Percentiles rank a stretch among this genome's conserved stretches.
These are phyloP conservation scores for Kazachstania psychrophila DNA, from an alignment of 805 yeast species.

Conservation along the genomic window DNA sequence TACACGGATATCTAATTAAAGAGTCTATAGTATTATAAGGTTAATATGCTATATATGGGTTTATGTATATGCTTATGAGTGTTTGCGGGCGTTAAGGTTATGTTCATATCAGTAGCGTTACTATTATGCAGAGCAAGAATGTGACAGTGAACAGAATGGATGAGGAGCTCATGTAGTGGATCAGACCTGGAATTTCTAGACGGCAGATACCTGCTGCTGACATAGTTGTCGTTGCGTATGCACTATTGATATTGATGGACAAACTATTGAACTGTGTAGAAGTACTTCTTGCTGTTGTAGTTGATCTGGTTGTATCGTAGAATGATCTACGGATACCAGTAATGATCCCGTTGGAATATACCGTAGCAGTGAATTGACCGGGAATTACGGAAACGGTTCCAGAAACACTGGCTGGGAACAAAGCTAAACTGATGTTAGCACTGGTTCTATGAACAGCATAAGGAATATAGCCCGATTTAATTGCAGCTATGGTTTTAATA, in stretches of 20 bases:
- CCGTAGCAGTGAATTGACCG: constrained; percentile 23
- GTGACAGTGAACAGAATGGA: too few species aligned
- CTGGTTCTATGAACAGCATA: constrained; percentile 35
- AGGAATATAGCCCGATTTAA: constrained; percentile 41
- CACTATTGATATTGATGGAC: constrained; percentile 3
- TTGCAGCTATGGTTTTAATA: constrained; percentile 11
- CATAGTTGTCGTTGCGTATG: neutral
- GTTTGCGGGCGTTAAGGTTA: too few species aligned
- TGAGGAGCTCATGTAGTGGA: too few species aligned
- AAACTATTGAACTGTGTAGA: constrained; percentile 10
- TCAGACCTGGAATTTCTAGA: too few species aligned
- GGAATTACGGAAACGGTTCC: constrained; percentile 16
- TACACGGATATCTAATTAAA: too few species aligned
- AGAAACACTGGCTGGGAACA: constrained; percentile 5
- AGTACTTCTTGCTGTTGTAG: constrained; percentile 7
- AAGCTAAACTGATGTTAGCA: constrained; percentile 7
- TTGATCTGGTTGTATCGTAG: constrained; percentile 22
- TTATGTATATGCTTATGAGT: too few species aligned
- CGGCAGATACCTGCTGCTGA: neutral
- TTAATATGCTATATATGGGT: too few species aligned
- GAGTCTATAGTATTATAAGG: too few species aligned
- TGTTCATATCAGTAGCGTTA: too few species aligned
- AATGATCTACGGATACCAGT: constrained; percentile 25
- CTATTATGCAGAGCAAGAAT: too few species aligned
- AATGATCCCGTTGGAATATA: constrained; percentile 28